Percentiles rank a stretch among this genome's conserved stretches.
Evolutionary conservation across 192 early-diverging fungal genomes (phyloP).

Genomic region (Dimargaris verticillata): DNA sequence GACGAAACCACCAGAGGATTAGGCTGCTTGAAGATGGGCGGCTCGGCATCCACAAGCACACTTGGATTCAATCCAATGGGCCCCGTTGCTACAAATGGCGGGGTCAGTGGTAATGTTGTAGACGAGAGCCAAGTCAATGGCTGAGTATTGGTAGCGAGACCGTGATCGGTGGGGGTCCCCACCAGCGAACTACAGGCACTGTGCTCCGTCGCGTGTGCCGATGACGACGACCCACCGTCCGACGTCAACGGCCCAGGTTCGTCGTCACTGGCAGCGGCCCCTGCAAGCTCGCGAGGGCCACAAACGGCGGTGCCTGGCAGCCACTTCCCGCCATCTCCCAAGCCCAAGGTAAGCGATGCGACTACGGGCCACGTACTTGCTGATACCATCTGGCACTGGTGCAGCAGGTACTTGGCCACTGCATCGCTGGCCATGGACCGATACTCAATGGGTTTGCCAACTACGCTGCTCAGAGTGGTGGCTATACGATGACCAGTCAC

Average conservation of each 20-base stretch:
- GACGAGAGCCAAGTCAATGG: neutral
- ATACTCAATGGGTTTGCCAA: neutral
- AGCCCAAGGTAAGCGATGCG: no score
- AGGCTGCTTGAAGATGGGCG: neutral
- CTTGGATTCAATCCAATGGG: no score
- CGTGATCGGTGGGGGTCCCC: neutral
- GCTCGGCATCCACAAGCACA: neutral
- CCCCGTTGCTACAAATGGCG: no score
- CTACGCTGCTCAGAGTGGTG: neutral
- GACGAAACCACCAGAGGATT: no score
- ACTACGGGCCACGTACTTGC: no score
- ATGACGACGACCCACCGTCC: neutral
- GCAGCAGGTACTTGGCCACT: neutral
- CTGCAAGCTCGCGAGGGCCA: no score
- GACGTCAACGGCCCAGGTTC: neutral
- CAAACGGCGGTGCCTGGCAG: no score
- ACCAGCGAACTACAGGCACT: neutral
- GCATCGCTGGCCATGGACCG: neutral
- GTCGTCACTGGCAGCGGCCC: neutral
- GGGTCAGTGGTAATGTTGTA: no score
- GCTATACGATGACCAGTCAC: slow-evolving; percentile 4
- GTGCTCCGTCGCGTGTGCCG: neutral
- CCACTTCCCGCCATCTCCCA: no score
- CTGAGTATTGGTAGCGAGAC: no score
- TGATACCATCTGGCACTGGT: no score